Evolutionary conservation across 192 early-diverging fungal species (phyloP), one percentile per base, ranked within the genome.

Genomic region (Umbelopsis ramanniana): DNA sequence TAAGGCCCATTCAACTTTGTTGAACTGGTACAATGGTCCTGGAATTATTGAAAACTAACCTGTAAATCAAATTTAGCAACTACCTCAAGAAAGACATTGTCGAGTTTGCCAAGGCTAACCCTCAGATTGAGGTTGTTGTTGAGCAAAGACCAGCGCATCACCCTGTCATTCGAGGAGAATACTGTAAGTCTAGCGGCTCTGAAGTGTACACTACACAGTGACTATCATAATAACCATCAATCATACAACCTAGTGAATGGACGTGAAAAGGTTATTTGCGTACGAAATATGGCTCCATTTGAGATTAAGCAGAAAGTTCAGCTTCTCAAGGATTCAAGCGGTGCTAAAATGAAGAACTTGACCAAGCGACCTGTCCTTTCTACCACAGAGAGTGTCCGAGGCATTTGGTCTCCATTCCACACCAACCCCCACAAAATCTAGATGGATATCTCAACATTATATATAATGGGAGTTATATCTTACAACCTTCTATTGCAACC

Each of bases 351-450:
- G 67, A 89, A 89, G 71, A 81, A 74, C 55, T 81, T 85, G 22
- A 84, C 87, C 77, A 91, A 91, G 74, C 85, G 84, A 57, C 88
- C 89, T 50, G 92, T 93, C 24, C 84, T 93, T 52, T 94, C 93
- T 6, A 89, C 91, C 22, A 93, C 90, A 40, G 85, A 86, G 37
- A 92, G 91, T 70, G 91, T 94, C 17, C 87, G 93, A 55, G 93
- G 92, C 52, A 93, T 93, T 71, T 94, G 90, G 89, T 93, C 91
- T 73, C 91, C 93, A 37, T 94, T 94, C 85, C 89, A 93, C 67
- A 79, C 87, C 48, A 81, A 86, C 37, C 81, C 81, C n/a, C 88
- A 93, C 77, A 74, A 85, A 46, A 92, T 93, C 57, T 88, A 83
- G 76, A 63, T 63, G 26, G 15, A 63, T 35, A 37, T 63, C 26